Evolutionary conservation across 2,329 filamentous ascomycete species (phyloP).

Genomic region (Ampelomyces quisqualis): DNA sequence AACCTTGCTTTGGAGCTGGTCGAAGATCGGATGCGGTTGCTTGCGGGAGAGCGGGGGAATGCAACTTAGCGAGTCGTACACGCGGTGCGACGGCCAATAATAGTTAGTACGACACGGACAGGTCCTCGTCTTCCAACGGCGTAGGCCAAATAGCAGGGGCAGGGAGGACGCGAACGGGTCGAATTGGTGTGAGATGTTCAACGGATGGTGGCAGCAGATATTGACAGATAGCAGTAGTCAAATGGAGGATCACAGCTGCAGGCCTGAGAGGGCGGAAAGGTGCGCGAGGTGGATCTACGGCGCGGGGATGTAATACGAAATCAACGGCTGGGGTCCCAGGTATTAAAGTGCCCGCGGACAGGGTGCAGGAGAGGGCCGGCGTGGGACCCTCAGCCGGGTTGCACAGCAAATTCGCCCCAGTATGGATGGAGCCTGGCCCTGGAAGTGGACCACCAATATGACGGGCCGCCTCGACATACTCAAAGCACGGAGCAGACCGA

Average conservation of each 20-base stretch:
- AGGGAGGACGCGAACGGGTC: slow-evolving; percentile 11
- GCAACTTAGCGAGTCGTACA: slow-evolving; percentile 38
- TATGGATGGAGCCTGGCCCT: slow-evolving; percentile 33
- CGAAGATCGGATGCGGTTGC: slow-evolving; percentile 21
- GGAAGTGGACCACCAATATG: slow-evolving; percentile 20
- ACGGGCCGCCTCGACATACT: slow-evolving; percentile 36
- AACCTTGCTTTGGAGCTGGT: slow-evolving; percentile 22
- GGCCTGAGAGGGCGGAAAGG: slow-evolving; percentile 28
- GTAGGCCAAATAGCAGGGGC: slow-evolving; percentile 17
- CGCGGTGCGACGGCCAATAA: slow-evolving; percentile 33
- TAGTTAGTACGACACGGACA: slow-evolving; percentile 27
- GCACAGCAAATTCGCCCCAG: slow-evolving; percentile 36
- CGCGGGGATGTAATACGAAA: slow-evolving; percentile 39
- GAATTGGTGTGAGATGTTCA: slow-evolving; percentile 12
- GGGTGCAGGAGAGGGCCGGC: slow-evolving; percentile 22
- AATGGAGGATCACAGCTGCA: slow-evolving; percentile 20
- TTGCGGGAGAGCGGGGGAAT: slow-evolving; percentile 38
- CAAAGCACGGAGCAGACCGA: slow-evolving; percentile 34
- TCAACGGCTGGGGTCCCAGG: slow-evolving; percentile 35
- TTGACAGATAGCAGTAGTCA: slow-evolving; percentile 23
- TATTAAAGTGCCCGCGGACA: slow-evolving; percentile 33
- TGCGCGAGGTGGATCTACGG: slow-evolving; percentile 35
- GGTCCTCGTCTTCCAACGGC: slow-evolving; percentile 22
- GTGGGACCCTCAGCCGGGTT: slow-evolving; percentile 26
- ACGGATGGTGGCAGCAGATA: slow-evolving; percentile 10